These are phyloP conservation scores for Testicularia cyperi DNA, from an alignment of 1,284 basidiomycete species.

Conservation along the genomic window DNA sequence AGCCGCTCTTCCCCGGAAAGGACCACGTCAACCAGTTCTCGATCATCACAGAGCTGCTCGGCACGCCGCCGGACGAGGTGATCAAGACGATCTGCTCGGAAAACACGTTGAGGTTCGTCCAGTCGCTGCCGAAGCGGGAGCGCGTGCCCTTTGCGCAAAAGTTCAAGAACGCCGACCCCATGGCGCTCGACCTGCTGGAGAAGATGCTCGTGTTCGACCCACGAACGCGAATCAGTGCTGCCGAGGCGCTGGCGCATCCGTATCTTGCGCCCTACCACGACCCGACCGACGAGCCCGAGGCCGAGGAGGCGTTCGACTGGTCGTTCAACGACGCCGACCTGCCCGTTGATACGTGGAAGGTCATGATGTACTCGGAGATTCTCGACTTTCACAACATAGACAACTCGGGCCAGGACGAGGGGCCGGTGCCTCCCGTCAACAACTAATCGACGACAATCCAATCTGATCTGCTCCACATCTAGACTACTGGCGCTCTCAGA, in stretches of 20 bases:
- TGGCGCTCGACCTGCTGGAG: conserved; percentile 94
- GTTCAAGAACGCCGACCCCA: conserved; percentile 82
- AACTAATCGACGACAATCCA: conserved; percentile 17
- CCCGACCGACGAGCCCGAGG: conserved; percentile 93
- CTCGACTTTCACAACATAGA: conserved; percentile 62
- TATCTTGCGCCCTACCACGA: conserved; percentile 98
- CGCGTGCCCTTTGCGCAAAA: conserved; percentile 93
- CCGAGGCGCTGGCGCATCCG: conserved; percentile 85
- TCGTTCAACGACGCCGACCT: conserved; percentile 99
- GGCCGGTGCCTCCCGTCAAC: conserved; percentile 38
- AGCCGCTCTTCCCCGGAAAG: conserved; percentile 97
- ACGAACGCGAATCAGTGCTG: conserved; percentile 89
- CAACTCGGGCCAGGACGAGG: conserved; percentile 43
- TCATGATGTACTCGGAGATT: conserved; percentile 66
- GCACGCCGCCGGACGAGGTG: conserved; percentile 97
- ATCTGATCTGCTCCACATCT: no score
- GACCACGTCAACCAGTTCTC: conserved; percentile 99
- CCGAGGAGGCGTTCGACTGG: conserved; percentile 96
- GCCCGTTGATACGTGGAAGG: conserved; percentile 98
- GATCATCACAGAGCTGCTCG: conserved; percentile 97
- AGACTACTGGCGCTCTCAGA: no score
- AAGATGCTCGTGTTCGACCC: conserved; percentile 99
- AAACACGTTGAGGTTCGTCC: conserved; percentile 98
- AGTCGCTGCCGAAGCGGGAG: conserved; percentile 92
- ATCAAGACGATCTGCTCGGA: conserved; percentile 98